Evolutionary conservation across 768 basidiomycete species (phyloP), one percentile per base, ranked within the genome.

Genomic region (Filobasidium wieringae): DNA sequence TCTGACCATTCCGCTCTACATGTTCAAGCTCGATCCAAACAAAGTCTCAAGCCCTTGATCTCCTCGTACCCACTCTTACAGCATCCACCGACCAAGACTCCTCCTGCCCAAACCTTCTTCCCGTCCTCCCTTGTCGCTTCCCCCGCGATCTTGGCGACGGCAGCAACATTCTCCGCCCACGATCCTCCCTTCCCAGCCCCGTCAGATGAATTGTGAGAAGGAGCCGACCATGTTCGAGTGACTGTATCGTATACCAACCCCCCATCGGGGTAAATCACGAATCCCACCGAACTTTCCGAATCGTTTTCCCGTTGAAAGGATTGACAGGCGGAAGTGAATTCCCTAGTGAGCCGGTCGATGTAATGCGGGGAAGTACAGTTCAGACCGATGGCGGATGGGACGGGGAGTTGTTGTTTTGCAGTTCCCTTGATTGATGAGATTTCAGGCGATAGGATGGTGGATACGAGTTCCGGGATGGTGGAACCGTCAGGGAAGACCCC

Each of bases 231-330:
- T 17, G 74, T 74, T 54, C 76, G 71, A 6, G 76, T 76, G 26
- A 68, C 60, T 14, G 76, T 67, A 67, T 84, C 78, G 64, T 82
- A 86, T 0, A 75, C 67, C 47, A 80, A 78, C 33, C 81, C 82
- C 7, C 82, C 82, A 63, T 87, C 86, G 5, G 87, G 86, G 65
- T 87, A 86, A 24, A 88, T 61, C 5, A 87, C 78, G 9, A 88
- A 67, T 80, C 80, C 61, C 19, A 36, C 12, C 29, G 30, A 24
- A 11, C 31, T 19, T 19, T 15, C 29, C 7, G 24, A n/a, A 34
- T 40, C 54, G 19, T n/a, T 5, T 22, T 37, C 24, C 32, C 2
- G 30, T 4, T 36, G 45, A n/a, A 9, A 9, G 7, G 22, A 19
- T 14, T 22, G 15, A 19, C 29, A 19, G 7, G 11, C n/a, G 11